Evolutionary conservation across 352 stramenopile species (phyloP).

Genomic region (Globisporangium perplexum): DNA sequence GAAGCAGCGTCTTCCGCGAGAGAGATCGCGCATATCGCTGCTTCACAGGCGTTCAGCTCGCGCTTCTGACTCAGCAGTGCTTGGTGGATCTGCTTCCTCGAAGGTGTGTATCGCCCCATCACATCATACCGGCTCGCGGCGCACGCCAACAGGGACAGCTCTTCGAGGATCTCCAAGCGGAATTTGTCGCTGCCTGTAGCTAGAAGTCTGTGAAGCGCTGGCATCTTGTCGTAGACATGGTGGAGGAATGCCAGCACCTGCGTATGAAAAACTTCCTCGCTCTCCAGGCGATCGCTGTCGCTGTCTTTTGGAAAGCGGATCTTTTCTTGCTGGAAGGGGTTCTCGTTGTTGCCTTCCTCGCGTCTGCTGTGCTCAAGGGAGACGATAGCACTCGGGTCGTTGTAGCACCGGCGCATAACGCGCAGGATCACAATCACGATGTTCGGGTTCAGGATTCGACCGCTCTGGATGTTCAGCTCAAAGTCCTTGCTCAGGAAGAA

Average conservation of each 20-base stretch:
- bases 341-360: too few relatives aligned
- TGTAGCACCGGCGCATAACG: slow-evolving; percentile 50
- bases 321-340: background rate
- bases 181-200: slow-evolving; percentile 34
- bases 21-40: slow-evolving; percentile 23
- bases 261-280: slow-evolving; percentile 20
- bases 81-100: slow-evolving; percentile 26
- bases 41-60: slow-evolving; percentile 29
- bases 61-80: slow-evolving; percentile 39
- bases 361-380: slow-evolving; percentile 2
- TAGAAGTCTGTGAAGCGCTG: slow-evolving; percentile 29
- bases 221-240: slow-evolving; percentile 41
- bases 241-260: slow-evolving; percentile 59
- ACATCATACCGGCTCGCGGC: slow-evolving; percentile 36
- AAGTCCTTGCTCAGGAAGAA: slow-evolving; percentile 69
- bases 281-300: background rate
- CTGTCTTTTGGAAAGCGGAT: slow-evolving; percentile 3
- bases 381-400: slow-evolving; percentile 32
- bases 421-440: slow-evolving; percentile 50
- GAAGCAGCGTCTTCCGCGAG: slow-evolving; percentile 40
- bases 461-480: slow-evolving; percentile 49
- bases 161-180: slow-evolving; percentile 50
- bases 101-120: slow-evolving; percentile 29
- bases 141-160: slow-evolving; percentile 43
- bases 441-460: slow-evolving; percentile 44